Conservation (phyloP, 352 stramenopile species). For the Aphanomyces euteiches region DNA sequence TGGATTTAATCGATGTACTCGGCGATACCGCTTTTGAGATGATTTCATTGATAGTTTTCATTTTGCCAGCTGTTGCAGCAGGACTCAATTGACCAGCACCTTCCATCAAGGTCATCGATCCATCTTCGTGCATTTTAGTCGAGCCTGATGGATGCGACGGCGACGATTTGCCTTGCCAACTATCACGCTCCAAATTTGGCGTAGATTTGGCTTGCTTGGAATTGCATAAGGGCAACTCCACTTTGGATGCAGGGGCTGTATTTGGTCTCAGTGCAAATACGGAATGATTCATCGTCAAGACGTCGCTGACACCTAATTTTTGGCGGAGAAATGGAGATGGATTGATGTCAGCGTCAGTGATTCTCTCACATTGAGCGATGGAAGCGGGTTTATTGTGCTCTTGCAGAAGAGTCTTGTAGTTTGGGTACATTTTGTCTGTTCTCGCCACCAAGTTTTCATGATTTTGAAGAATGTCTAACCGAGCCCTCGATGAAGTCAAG, state of each 20-base stretch:
- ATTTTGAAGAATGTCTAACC: slow-evolving; percentile 3
- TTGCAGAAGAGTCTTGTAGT: not conserved
- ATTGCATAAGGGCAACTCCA: not conserved
- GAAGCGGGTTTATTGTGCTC: not conserved
- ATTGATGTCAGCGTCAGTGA: slow-evolving; percentile 3
- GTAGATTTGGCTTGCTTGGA: not conserved
- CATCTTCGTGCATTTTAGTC: too few species aligned
- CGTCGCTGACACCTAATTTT: slow-evolving; percentile 7
- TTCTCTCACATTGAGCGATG: not conserved
- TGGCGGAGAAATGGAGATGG: slow-evolving; percentile 1
- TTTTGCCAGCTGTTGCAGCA: too few species aligned
- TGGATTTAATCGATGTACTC: too few species aligned
- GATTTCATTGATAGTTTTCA: too few species aligned
- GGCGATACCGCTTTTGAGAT: too few species aligned
- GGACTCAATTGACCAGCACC: too few species aligned
- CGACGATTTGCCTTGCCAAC: too few species aligned
- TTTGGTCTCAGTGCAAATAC: slow-evolving; percentile 6
- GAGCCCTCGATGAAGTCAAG: not conserved
- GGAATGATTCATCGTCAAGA: slow-evolving; percentile 16
- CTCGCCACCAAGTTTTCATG: slow-evolving; percentile 5
- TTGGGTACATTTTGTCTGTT: slow-evolving; percentile 8
- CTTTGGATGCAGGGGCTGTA: not conserved
- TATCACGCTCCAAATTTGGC: too few species aligned
- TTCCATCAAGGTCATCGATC: too few species aligned
- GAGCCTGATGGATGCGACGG: too few species aligned